Evolutionary conservation across 2,329 filamentous ascomycete species (phyloP).

Genomic region (Trichoderma simmonsii): DNA sequence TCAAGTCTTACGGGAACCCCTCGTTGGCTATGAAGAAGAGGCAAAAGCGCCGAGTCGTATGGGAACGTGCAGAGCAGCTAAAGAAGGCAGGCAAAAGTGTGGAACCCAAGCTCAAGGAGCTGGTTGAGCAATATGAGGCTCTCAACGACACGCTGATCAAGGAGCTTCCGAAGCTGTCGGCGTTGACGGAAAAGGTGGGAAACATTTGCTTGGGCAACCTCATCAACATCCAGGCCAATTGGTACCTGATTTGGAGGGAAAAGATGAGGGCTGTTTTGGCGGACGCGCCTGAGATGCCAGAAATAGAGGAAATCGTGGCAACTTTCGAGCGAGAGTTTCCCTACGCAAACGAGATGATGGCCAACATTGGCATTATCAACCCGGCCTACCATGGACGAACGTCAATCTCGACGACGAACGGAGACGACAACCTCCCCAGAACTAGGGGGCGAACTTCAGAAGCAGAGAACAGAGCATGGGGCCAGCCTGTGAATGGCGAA

Average conservation of each 20-base stretch:
- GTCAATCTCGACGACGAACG: constrained; percentile 58
- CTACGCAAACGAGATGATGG: constrained; percentile 68
- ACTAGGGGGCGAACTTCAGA: constrained; percentile 41
- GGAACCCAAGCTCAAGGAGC: constrained; percentile 79
- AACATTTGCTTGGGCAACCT: constrained; percentile 81
- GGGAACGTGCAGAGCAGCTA: constrained; percentile 74
- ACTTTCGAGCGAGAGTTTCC: constrained; percentile 78
- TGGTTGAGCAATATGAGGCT: constrained; percentile 84
- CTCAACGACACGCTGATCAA: constrained; percentile 92
- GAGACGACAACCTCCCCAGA: constrained; percentile 49
- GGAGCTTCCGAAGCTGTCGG: constrained; percentile 81
- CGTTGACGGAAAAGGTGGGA: constrained; percentile 76
- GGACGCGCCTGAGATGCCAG: constrained; percentile 58
- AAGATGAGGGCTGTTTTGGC: constrained; percentile 76
- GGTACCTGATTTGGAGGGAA: constrained; percentile 79
- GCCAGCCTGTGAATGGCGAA: constrained; percentile 61
- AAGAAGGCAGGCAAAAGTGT: constrained; percentile 79
- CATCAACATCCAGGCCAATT: constrained; percentile 76
- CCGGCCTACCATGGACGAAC: constrained; percentile 60
- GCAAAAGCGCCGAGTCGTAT: constrained; percentile 87
- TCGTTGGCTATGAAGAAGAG: constrained; percentile 91
- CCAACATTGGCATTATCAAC: constrained; percentile 74
- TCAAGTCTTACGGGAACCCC: constrained; percentile 78
- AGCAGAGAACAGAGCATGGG: constrained; percentile 33
- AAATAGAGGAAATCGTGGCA: constrained; percentile 69